Base-by-base conservation (phyloP, 768 basidiomycete genomes). In the Leccinum pellstonianum region DNA sequence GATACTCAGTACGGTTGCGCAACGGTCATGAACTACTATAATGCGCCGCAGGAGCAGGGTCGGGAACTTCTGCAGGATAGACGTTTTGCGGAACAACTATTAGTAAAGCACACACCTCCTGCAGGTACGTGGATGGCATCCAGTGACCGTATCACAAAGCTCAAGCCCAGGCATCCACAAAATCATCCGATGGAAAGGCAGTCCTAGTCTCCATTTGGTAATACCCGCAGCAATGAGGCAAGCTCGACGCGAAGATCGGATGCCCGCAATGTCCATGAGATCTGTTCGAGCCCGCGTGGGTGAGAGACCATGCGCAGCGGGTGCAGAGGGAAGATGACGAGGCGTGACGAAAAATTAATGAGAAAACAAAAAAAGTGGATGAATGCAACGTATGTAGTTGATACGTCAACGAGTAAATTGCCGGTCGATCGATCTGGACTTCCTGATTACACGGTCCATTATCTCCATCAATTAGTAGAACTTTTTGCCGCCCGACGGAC, bases 21-120 rank as follows among this genome's bases (percentile, higher is more conserved):
- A n/a, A 53, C 58, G 54, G 54, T 63, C 5, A 57, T 58, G 62
- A 63, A 66, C 5, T 53, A 59, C 61, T 60, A 60, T 52, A 47
- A 62, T 54, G 59, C 50, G 58, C 33, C 43, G 43, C 43, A 46
- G 43, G 19, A 41, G 41, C 35, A 59, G 56, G 31, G 46, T 52
- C 37, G 49, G 48, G 17, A 14, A 47, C 46, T 49, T 19, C 51
- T 27, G 41, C 15, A 53, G 11, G 29, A 51, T 15, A 14, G 19
- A 29, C 15, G 19, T 52, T 29, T 19, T 9, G 37, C 41, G 8
- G n/a, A 15, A 43, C 29, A 21, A 33, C 1, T 38, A 31, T 29
- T 25, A 21, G 33, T 29, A 58, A 48, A 46, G 57, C 12, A 51
- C 21, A 19, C 46, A 53, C 58, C 41, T 33, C 51, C 33, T 56